Evolutionary conservation across 1,284 basidiomycete species (phyloP).

Genomic region (Lentinula novae-zelandiae): DNA sequence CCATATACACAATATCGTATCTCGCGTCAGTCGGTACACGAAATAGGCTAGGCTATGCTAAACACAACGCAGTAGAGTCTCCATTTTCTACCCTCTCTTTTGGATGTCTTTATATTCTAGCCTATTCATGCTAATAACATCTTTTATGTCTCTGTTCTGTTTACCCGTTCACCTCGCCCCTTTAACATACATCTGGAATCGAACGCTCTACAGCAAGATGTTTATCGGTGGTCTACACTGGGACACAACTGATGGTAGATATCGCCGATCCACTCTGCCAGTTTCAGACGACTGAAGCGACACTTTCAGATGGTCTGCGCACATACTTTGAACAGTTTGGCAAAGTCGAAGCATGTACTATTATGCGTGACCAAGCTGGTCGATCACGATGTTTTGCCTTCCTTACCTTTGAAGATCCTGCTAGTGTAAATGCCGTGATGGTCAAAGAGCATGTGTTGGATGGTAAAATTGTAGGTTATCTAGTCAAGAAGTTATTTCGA

Average conservation of each 20-base stretch:
- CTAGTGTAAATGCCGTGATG: slow-evolving; percentile 88
- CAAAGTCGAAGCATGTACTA: slow-evolving; percentile 87
- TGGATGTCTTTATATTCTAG: slow-evolving; percentile 67
- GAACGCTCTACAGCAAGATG: slow-evolving; percentile 71
- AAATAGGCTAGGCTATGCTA: slow-evolving; percentile 58
- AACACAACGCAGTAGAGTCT: slow-evolving; percentile 70
- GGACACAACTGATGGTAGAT: slow-evolving; percentile 92
- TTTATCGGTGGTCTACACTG: slow-evolving; percentile 96
- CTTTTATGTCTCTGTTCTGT: slow-evolving; percentile 23
- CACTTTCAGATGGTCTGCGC: slow-evolving; percentile 64
- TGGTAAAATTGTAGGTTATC: slow-evolving; percentile 83
- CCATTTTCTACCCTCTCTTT: slow-evolving; percentile 35
- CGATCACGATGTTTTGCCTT: slow-evolving; percentile 94
- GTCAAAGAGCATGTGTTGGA: slow-evolving; percentile 86
- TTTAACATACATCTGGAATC: neutral
- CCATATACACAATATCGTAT: slow-evolving; percentile 37
- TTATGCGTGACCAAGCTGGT: slow-evolving; percentile 91
- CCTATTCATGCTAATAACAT: slow-evolving; percentile 74
- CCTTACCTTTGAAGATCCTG: slow-evolving; percentile 87
- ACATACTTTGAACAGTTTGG: slow-evolving; percentile 90
- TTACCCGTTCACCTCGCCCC: slow-evolving; percentile 26
- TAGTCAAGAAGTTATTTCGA: neutral
- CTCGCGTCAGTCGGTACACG: slow-evolving; percentile 47
- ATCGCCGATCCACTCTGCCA: neutral
- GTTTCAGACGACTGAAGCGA: slow-evolving; percentile 27